Base-by-base conservation (phyloP, 2,329 filamentous ascomycete species). In the Venturia pyrina region DNA sequence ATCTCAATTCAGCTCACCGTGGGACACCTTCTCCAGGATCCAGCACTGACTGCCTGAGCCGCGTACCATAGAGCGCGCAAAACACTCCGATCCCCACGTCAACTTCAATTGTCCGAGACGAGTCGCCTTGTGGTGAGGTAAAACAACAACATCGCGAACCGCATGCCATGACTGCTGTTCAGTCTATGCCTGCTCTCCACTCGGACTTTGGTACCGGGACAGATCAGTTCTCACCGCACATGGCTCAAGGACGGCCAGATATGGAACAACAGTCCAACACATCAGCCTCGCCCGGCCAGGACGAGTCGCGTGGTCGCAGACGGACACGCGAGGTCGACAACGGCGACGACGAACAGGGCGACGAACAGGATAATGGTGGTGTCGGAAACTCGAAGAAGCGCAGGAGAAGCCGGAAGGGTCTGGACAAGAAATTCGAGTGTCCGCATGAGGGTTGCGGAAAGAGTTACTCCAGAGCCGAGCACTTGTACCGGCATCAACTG, bases 381-480 rank as follows among this genome's bases (percentile, higher is more conserved):
- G 21, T 44, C 13, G 70, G 75, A 56, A 73, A 71, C 60, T 77
- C 75, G 67, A 71, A 80, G 65, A 83, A 91, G 77, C 80, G 88
- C 66, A 80, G 89, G 70, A 80, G 89, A 65, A 92, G 89, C 77
- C 85, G 89, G 69, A 92, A 92, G 75, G 89, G 88, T 3, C 78
- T 91, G 50, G 89, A 92, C 75, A 93, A 92, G 78, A 85, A 82
- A 83, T 80, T 77, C 66, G 71, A 77, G 72, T 99, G 95, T 74
- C 88, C 89, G 5, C 86, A 91, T 67, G 87, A 90, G 69, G 91
- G 89, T 48, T 99, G 95, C 72, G 93, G 91, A 50, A 99, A 97
- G 81, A 96, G 89, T 74, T 99, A 99, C 76, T 97, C 93, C 34
- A 86, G 95, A 74, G 93, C 95, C 10, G 95, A 98, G 78, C 95